Base-by-base conservation (phyloP, 2,329 filamentous ascomycete genomes). In the Colletotrichum zoysiae region DNA sequence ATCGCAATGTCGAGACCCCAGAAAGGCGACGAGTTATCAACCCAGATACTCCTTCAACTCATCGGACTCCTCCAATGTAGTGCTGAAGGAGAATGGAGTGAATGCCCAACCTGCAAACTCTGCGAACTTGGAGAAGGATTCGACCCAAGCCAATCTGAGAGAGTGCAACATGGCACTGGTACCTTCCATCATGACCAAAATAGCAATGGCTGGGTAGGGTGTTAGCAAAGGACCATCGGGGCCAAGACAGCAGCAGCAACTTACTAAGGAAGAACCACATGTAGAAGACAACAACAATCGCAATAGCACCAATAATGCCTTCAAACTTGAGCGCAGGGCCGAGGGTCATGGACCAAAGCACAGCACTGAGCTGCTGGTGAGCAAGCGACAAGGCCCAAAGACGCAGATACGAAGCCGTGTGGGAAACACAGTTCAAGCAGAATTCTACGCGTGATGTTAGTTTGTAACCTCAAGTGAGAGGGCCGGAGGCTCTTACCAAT, bases 401-500 rank as follows among this genome's bases (percentile, higher is more conserved):
- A 86, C 96, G 96, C 59, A 99, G 92, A 84, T 99, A 99, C 1
- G 96, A 99, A 5, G 96, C 96, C 5, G 97, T 99, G 84, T 99
- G 96, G 40, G 96, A 99, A 74, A 99, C 95, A 82, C 95, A 98
- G 87, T 99, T 99, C 77, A 99, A 88, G 81, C 96, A 99, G 86
- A 99, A 99, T 88, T 99, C 94, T 95, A 76, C 5, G 20, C 7
- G 66, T 9, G 35, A 18, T 42, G 74, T 85, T 79, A 85, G 80
- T 61, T 5, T n/a, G 1, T 12, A 11, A 40, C 23, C 38, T 30
- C 4, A 42, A 48, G 14, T 46, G 7, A 5, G 5, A 12, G 38
- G 42, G 48, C 23, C 71, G n/a, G 2, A 33, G 61, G 20, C 35
- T 83, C 92, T 83, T 90, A 95, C 93, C 95, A 78, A 98, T 98